Evolutionary conservation across 768 basidiomycete species (phyloP).

Genomic region (Leucocoprinus birnbaumii): DNA sequence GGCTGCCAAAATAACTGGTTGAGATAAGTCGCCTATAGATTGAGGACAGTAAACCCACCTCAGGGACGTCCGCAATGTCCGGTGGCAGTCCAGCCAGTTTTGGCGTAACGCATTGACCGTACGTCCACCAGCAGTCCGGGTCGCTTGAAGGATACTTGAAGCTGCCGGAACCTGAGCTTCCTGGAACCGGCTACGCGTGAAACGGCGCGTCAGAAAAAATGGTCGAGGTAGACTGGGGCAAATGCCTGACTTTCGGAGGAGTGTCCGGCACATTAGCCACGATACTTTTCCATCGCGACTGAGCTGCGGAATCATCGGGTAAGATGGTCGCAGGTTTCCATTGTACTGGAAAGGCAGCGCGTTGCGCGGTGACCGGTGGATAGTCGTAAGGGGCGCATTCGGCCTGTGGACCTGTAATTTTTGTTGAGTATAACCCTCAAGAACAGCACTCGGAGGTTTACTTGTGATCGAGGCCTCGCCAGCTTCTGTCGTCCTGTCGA

Average conservation of each 20-base stretch:
- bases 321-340: constrained; percentile 44
- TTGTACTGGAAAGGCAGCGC: constrained; percentile 38
- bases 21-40: too few relatives aligned
- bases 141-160: constrained; percentile 34
- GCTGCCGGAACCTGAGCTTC: constrained; percentile 6
- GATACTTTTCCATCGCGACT: constrained; percentile 41
- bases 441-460: constrained; percentile 7
- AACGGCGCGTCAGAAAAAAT: too few relatives aligned
- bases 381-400: constrained; percentile 47
- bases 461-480: constrained; percentile 35
- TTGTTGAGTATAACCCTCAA: not conserved
- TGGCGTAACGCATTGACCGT: constrained; percentile 40
- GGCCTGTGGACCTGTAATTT: not conserved
- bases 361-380: constrained; percentile 27
- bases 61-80: constrained; percentile 47
- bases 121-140: constrained; percentile 55
- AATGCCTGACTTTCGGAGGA: too few relatives aligned
- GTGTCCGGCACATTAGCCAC: constrained; percentile 7
- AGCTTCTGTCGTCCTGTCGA: constrained; percentile 29
- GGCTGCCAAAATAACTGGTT: constrained; percentile 31
- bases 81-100: constrained; percentile 39
- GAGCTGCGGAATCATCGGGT: constrained; percentile 39
- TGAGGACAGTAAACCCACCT: constrained; percentile 26
- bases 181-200: too few relatives aligned
- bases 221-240: too few relatives aligned